Evolutionary conservation across 2,329 filamentous ascomycete genomes (phyloP).

Genomic region (Lecanicillium sp.): DNA sequence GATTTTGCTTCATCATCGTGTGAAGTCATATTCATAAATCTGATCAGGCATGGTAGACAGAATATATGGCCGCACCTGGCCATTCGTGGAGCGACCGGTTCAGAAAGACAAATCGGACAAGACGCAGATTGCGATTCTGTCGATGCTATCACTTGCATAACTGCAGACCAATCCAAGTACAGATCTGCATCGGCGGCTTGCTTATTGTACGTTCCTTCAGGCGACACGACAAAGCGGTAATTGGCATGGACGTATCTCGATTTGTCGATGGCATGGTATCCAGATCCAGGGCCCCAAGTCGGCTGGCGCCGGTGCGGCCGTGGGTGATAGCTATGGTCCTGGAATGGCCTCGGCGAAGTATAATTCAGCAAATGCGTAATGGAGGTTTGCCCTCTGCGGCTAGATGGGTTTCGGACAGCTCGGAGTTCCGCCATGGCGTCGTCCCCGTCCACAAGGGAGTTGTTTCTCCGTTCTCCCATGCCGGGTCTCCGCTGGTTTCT

Average conservation of each 20-base stretch:
- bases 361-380: conserved; percentile 97
- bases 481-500: conserved; percentile 70
- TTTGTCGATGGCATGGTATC: conserved; percentile 86
- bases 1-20: conserved; percentile 60
- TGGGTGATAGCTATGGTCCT: conserved; percentile 44
- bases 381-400: conserved; percentile 85
- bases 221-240: conserved; percentile 92
- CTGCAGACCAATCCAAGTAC: conserved; percentile 82
- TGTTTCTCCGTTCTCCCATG: conserved; percentile 24
- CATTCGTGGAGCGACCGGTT: conserved; percentile 91
- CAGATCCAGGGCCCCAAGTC: conserved; percentile 79
- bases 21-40: conserved; percentile 84
- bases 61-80: conserved; percentile 96
- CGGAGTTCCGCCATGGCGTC: conserved; percentile 78
- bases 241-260: conserved; percentile 89
- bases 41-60: conserved; percentile 84
- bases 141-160: conserved; percentile 87
- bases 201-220: conserved; percentile 66
- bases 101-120: conserved; percentile 91
- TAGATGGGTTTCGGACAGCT: conserved; percentile 49
- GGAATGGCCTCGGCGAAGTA: conserved; percentile 65
- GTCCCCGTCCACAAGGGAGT: conserved; percentile 56
- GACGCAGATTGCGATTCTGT: conserved; percentile 79
- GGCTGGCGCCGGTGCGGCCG: conserved; percentile 61
- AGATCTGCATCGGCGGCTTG: conserved; percentile 83